Conservation (phyloP, 345 rosid species). For the Alliaria petiolata region DNA sequence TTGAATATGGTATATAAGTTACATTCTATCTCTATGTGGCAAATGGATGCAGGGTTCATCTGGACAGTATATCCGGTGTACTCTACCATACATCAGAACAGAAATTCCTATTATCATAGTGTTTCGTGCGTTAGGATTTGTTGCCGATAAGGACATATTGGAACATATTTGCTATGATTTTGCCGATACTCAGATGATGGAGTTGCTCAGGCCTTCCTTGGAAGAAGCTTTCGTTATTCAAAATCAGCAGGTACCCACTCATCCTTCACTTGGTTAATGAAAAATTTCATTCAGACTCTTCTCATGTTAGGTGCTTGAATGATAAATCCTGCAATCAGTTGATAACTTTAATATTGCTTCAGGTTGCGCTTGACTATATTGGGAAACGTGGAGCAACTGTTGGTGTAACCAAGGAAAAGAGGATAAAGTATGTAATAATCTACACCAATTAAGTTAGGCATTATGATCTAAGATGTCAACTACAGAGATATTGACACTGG, state of each 20-base stretch:
- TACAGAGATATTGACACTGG: conserved; percentile 23
- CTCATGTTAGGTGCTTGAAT: background rate
- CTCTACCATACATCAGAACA: conserved; percentile 93
- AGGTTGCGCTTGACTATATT: conserved; percentile 98
- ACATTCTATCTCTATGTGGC: background rate
- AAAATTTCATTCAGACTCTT: background rate
- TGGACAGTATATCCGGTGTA: conserved; percentile 91
- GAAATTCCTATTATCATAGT: conserved; percentile 98
- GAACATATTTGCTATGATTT: conserved; percentile 96
- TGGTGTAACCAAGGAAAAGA: conserved; percentile 91
- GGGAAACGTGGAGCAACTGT: conserved; percentile 97
- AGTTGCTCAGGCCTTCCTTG: conserved; percentile 89
- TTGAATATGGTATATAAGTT: background rate
- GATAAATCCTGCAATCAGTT: conserved; percentile 2
- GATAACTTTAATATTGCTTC: conserved; percentile 20
- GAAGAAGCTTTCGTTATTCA: conserved; percentile 99
- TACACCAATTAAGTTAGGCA: conserved; percentile 23
- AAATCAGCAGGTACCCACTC: conserved; percentile 71
- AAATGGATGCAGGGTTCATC: conserved; percentile 75
- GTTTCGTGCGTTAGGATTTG: conserved; percentile 95
- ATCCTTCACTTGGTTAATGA: background rate
- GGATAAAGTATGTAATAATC: conserved; percentile 73
- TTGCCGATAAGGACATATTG: conserved; percentile 91
- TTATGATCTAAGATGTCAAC: conserved; percentile 10
- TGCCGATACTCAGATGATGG: conserved; percentile 94